Evolutionary conservation across 1,284 basidiomycete species (phyloP).

Genomic region (Apiotrichum laibachii): DNA sequence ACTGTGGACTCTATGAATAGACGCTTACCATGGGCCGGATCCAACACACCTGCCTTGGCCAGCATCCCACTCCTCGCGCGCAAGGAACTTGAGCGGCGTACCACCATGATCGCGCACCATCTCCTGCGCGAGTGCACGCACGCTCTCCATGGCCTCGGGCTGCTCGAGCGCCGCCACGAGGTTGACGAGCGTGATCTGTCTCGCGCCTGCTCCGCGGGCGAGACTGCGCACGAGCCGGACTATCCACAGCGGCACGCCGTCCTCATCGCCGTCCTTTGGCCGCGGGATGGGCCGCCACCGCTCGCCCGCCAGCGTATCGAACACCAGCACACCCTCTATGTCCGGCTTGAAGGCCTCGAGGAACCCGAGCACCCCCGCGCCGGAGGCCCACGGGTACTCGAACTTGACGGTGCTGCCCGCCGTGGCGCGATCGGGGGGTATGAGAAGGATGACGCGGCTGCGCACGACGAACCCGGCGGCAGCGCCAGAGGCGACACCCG

Average conservation of each 20-base stretch:
- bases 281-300: neutral
- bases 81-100: no score
- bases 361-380: neutral
- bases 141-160: neutral
- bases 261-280: constrained; percentile 1
- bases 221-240: neutral
- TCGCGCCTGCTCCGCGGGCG: neutral
- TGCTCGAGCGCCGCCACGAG: neutral
- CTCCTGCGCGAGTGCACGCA: no score
- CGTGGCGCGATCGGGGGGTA: constrained; percentile 10
- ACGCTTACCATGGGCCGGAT: no score
- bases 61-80: no score
- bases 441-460: neutral
- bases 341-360: neutral
- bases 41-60: no score
- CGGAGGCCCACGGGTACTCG: constrained; percentile 4
- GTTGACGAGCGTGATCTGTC: neutral
- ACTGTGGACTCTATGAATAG: no score
- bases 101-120: no score
- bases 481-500: no score
- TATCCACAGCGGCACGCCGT: neutral
- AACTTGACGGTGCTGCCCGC: constrained; percentile 18
- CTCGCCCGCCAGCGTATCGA: neutral
- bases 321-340: neutral
- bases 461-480: neutral